These are phyloP conservation scores for Rhododendron ferrugineum DNA, from an alignment of 148 eudicot species.

Conservation along the genomic window DNA sequence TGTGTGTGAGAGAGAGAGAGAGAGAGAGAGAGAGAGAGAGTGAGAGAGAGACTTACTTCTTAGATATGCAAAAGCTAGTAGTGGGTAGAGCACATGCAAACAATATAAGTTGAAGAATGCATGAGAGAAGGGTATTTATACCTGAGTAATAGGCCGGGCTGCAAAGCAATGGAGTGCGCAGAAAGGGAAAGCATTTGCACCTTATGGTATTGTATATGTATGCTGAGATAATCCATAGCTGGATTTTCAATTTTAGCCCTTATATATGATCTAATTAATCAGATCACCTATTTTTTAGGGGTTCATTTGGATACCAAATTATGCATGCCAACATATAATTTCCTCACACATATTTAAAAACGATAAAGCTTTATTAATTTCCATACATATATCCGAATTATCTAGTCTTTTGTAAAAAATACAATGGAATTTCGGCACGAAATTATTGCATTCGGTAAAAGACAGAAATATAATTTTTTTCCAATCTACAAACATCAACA, in stretches of 20 bases:
- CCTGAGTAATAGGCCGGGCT: background rate
- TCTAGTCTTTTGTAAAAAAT: background rate
- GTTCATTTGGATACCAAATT: background rate
- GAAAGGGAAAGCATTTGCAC: background rate
- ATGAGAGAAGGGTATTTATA: background rate
- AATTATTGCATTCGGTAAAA: background rate
- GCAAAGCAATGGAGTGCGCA: background rate
- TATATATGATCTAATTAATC: background rate
- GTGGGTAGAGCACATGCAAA: background rate
- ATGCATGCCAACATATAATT: background rate
- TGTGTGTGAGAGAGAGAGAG: background rate
- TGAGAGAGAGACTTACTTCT: background rate
- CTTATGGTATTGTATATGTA: background rate
- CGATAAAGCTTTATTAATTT: background rate
- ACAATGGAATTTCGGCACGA: background rate
- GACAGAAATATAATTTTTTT: background rate
- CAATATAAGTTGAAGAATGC: background rate
- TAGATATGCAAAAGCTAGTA: background rate
- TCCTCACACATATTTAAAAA: background rate
- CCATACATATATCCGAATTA: background rate
- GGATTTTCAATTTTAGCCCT: background rate
- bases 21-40: background rate
- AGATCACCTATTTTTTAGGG: background rate
- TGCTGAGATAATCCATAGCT: background rate
- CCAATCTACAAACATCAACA: background rate